Evolutionary conservation across 768 basidiomycete genomes (phyloP).

Genomic region (Rhizopogon vesiculosus): DNA sequence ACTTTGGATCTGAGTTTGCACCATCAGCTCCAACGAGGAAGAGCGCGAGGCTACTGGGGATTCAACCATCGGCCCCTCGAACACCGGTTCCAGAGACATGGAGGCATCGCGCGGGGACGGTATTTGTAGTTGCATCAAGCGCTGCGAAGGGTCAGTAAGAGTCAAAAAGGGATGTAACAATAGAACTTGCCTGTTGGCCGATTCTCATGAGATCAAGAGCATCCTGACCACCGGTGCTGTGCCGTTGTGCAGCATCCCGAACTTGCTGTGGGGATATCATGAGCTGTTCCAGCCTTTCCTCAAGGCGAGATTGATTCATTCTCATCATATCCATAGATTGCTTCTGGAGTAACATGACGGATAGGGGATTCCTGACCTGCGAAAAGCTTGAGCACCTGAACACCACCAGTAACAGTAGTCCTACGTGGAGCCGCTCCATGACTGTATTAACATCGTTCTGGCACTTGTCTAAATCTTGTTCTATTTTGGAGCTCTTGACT

Average conservation of each 20-base stretch:
- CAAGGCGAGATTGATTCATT: slow-evolving; percentile 27
- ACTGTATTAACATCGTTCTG: slow-evolving; percentile 37
- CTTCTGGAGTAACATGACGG: slow-evolving; percentile 25
- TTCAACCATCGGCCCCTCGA: slow-evolving; percentile 16
- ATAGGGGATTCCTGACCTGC: slow-evolving; percentile 19
- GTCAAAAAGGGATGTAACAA: not conserved
- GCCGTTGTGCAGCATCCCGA: slow-evolving; percentile 32
- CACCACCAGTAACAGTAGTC: slow-evolving; percentile 3
- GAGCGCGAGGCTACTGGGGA: slow-evolving; percentile 17
- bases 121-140: slow-evolving; percentile 8
- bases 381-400: not conserved
- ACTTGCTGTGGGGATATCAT: slow-evolving; percentile 34
- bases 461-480: slow-evolving; percentile 40
- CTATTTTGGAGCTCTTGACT: slow-evolving; percentile 47
- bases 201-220: slow-evolving; percentile 47
- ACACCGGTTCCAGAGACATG: not conserved
- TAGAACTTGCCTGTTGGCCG: slow-evolving; percentile 42
- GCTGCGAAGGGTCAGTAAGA: slow-evolving; percentile 8
- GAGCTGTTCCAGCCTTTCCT: slow-evolving; percentile 36
- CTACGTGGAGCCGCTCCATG: slow-evolving; percentile 40
- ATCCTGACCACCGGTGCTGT: slow-evolving; percentile 34
- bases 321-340: slow-evolving; percentile 20
- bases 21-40: slow-evolving; percentile 19
- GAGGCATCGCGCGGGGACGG: not conserved
- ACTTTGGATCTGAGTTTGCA: slow-evolving; percentile 36